phyloP scores from a whole-genome alignment of 164 flowering plant species.

The Magnolia officinalis region DNA sequence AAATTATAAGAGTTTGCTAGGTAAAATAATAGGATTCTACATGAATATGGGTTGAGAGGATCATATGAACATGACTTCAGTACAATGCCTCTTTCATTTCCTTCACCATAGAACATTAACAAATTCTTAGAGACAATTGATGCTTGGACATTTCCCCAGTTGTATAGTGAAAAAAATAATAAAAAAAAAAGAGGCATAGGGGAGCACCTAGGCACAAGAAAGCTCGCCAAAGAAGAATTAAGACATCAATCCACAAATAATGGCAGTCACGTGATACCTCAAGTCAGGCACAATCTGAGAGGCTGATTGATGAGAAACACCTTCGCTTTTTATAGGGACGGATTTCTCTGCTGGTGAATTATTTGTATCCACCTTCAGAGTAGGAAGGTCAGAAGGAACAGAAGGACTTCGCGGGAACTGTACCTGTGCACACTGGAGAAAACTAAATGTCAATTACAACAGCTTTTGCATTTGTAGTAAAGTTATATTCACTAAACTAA shows the following conservation, averaged over 20 bases:
- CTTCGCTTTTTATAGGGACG: slow-evolving; percentile 36
- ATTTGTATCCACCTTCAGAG: slow-evolving; percentile 21
- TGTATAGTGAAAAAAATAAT: neutral
- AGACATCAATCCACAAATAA: neutral
- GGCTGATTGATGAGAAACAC: slow-evolving; percentile 27
- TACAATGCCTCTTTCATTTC: neutral
- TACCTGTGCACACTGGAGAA: slow-evolving; percentile 71
- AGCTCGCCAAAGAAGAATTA: neutral
- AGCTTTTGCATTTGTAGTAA: neutral
- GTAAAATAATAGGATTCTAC: too few relatives aligned
- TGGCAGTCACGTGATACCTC: slow-evolving; percentile 40
- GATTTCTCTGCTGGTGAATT: slow-evolving; percentile 28
- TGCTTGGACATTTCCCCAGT: neutral
- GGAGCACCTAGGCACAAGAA: neutral
- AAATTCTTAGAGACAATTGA: neutral
- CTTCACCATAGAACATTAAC: neutral
- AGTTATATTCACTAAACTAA: neutral
- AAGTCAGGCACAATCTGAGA: slow-evolving; percentile 55
- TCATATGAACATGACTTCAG: neutral
- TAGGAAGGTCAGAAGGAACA: slow-evolving; percentile 24
- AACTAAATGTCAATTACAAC: neutral
- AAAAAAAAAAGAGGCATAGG: neutral
- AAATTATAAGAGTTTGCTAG: too few relatives aligned
- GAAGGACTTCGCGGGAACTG: slow-evolving; percentile 64
- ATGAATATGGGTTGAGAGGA: neutral